phyloP scores from a whole-genome alignment of 73 alveolate genomes.

The Paramecium tetraurelia region DNA sequence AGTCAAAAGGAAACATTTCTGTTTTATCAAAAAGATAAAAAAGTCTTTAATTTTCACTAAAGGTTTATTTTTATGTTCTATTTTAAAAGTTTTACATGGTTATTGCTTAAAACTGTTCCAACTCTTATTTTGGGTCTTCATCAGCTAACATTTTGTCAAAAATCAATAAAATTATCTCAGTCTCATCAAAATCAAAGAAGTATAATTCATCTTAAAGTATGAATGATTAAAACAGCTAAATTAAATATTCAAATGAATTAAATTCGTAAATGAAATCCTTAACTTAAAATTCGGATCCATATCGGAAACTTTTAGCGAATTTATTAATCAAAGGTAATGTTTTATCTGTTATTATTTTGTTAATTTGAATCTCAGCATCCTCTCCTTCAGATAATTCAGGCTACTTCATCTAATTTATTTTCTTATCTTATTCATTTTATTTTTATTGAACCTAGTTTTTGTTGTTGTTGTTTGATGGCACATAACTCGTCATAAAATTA shows the following conservation, averaged over 20 bases:
- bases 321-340: neutral
- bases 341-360: neutral
- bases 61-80: neutral
- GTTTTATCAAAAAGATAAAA: neutral
- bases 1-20: neutral
- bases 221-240: neutral
- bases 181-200: constrained; percentile 12
- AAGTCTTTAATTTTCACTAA: neutral
- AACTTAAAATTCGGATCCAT: neutral
- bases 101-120: neutral
- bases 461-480: neutral
- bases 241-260: neutral
- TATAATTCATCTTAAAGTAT: neutral
- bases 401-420: neutral
- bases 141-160: neutral
- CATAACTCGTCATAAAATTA: neutral
- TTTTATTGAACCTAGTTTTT: neutral
- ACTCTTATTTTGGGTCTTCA: neutral
- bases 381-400: neutral
- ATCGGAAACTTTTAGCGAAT: neutral
- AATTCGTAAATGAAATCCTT: neutral
- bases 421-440: neutral
- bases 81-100: neutral
- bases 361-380: neutral
- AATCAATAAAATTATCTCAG: neutral